phyloP scores from a whole-genome alignment of 306 rosid genomes.

The Ammopiptanthus mongolicus region DNA sequence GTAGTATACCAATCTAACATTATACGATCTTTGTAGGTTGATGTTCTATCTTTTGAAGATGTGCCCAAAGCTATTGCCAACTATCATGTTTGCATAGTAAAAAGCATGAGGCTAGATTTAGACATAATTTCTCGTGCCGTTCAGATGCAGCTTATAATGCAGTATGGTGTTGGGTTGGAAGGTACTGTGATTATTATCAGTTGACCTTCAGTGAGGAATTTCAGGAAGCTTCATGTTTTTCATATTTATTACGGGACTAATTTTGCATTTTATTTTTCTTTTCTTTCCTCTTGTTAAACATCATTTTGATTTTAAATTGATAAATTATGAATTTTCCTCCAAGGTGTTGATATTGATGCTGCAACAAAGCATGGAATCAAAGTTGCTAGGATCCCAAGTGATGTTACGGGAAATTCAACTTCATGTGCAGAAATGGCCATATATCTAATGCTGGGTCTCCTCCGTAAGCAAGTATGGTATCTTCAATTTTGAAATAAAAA shows the following conservation, averaged over 20 bases:
- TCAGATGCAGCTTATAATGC: conserved; percentile 78
- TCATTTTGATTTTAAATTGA: not conserved
- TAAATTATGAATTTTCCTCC: conserved; percentile 2
- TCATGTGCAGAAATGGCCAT: conserved; percentile 94
- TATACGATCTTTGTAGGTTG: conserved; percentile 47
- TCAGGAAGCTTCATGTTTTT: conserved; percentile 9
- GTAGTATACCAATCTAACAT: not conserved
- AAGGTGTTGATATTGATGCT: conserved; percentile 89
- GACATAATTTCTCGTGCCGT: conserved; percentile 56
- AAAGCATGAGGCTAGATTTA: conserved; percentile 59
- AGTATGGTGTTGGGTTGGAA: conserved; percentile 89
- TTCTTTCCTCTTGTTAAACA: not conserved
- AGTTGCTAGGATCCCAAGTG: conserved; percentile 82
- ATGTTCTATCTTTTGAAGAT: conserved; percentile 61
- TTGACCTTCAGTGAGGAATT: not conserved
- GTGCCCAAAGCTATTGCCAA: conserved; percentile 56
- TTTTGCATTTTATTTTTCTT: not conserved
- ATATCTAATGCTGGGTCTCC: conserved; percentile 79
- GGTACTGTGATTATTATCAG: conserved; percentile 38
- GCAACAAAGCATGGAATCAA: conserved; percentile 82
- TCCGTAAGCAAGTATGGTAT: conserved; percentile 73
- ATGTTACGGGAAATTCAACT: conserved; percentile 68
- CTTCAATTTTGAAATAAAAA: not conserved
- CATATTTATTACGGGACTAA: not conserved
- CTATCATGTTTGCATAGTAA: conserved; percentile 62